Base-by-base conservation (phyloP, 805 yeast genomes). In the Kazachstania taianensis region DNA sequence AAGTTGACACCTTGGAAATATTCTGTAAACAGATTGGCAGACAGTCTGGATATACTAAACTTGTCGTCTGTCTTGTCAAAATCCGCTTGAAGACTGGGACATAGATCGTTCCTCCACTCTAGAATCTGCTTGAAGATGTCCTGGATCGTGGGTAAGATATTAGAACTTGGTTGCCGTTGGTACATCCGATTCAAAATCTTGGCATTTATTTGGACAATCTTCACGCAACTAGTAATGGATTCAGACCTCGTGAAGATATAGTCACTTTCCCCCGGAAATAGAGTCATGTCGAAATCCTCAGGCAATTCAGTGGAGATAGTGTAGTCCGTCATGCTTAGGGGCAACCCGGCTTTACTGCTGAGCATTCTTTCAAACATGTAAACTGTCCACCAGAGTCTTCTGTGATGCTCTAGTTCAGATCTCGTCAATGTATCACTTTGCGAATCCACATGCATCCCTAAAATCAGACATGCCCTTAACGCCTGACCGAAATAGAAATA, bases 331-430 rank as follows among this genome's bases (percentile, higher is more conserved):
- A 87, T 70, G 36, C 84, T 75, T 29, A 81, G 55, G 1, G 94
- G 94, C 18, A 81, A 59, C 1, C 94, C 94, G 0, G 87, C 87
- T 49, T 81, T 81, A 9, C 87, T 78, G 5, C 85, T 78, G 28
- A 81, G 58, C 89, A 81, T 81, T 55, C 89, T 61, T 59, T 86
- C 96, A 46, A 83, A 72, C 57, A 78, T 74, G 58, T 83, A 85
- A 22, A 80, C 75, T 28, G 86, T 78, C 96, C 96, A 86, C 65
- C 89, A 86, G 24, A 84, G 59, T 39, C 87, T 71, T 51, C 94
- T 70, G 35, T 94, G 68, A 55, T 82, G 86, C 45, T 87, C 94
- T 45, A 81, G 76, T 63, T 80, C 89, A 46, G 72, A 71, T 43
- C 75, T 67, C 23, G 76, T 66, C 14, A 81, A 63, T 24, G 67